Evolutionary conservation across 495 filamentous ascomycete species (phyloP), one percentile per base, ranked within the genome.

Genomic region (Lepraria neglecta): DNA sequence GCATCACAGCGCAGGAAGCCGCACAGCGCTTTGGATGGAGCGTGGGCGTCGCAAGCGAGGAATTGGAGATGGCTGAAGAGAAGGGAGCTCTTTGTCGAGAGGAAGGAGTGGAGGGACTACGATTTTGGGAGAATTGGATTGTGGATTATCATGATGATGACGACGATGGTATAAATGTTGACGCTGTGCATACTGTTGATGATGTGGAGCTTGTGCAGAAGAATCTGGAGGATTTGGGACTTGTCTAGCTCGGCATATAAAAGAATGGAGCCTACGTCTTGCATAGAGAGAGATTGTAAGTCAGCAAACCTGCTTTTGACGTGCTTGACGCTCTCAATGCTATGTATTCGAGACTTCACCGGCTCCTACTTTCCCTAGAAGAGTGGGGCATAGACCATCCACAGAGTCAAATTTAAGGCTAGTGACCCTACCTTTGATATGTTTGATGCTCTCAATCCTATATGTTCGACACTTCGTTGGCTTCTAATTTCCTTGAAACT

Each of bases 11-110:
- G 9, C 87, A 92, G 66, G 92, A 97, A 69, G 82, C 83, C 0
- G 94, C 94, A 0, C 90, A 95, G 73, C 80, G 81, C 54, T 99
- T 99, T 75, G 90, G 91, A 27, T 99, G 94, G 94, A 97, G 94
- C 71, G 87, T 99, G 17, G 95, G 95, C n/a, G 94, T 99, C 24
- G 95, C 94, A 4, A 85, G 84, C 57, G 95, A 97, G 69, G 95
- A 97, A 72, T 74, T 99, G 35, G 91, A 96, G 73, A 97, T 97
- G 94, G 94, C 94, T 6, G 91, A 91, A 71, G 89, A 95, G 72
- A 84, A 81, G 65, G 94, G 95, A 0, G 82, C 84, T 14, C 72
- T 95, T 27, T 94, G 90, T 70, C 82, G 90, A 59, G 90, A 95
- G 67, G 89, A 90, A 64, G 82, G 90, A 6, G 83, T 92, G 35